Base-by-base conservation (phyloP, 2,329 filamentous ascomycete genomes). In the Apiospora koreana region DNA sequence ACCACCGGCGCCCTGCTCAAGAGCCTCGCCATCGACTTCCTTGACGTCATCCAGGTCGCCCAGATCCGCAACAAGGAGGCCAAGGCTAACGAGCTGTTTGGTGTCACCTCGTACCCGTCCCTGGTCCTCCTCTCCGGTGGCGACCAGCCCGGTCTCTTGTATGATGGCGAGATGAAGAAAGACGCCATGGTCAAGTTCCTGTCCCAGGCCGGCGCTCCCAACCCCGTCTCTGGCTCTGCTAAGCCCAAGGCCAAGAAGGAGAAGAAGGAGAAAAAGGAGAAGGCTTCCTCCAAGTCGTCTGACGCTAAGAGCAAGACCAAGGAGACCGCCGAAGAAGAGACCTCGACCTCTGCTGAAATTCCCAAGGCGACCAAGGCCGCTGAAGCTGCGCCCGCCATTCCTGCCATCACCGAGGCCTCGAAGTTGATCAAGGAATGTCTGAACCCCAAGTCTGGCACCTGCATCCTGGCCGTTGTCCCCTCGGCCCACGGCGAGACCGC, bases 11-110 rank as follows among this genome's bases (percentile, higher is more conserved):
- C 94, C 14, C 85, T 97, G 31, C 83, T 98, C 73, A 93, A 93
- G 80, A 91, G 94, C 72, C 81, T 98, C 69, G 95, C 96, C 8
- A 94, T 98, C 76, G 96, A 98, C 79, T 99, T 95, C 81, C 86
- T 96, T 35, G 94, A 91, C 45, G 89, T 89, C 69, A 89, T 98
- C 73, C 86, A 88, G 3, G 86, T 99, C 45, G 95, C 90, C 10
- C 95, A 98, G 81, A 88, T 97, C 69, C 90, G 94, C 70, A 86
- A 92, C 83, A 97, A 95, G 81, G 94, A 98, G 81, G 86, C 86
- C 68, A 87, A 86, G 50, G 87, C 91, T 0, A 89, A 94, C 4
- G 87, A 93, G 71, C 88, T 89, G 70, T 98, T 95, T 78, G 92
- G 90, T 50, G 86, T 99, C 71, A 85, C 87, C 21, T 90, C 91